These are phyloP conservation scores for Yamadazyma dendronema DNA, from an alignment of 1,139 yeast species.

Conservation along the genomic window DNA sequence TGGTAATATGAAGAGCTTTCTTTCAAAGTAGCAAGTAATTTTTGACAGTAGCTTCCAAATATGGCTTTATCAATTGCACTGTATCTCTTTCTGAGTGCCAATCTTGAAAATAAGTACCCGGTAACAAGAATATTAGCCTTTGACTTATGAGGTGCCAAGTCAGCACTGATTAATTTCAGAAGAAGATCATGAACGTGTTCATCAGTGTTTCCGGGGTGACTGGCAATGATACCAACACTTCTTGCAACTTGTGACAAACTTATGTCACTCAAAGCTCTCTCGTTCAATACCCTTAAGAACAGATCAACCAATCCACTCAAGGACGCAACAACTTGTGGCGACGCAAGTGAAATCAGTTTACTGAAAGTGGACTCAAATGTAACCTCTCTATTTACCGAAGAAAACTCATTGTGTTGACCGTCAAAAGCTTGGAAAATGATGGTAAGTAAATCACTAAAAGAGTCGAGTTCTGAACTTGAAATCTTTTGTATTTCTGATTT, in stretches of 20 bases:
- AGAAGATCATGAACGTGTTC: slow-evolving; percentile 12
- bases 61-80: slow-evolving; percentile 17
- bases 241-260: slow-evolving; percentile 42
- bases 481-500: slow-evolving; percentile 20
- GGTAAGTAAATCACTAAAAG: slow-evolving; percentile 20
- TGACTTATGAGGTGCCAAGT: slow-evolving; percentile 16
- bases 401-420: slow-evolving; percentile 20
- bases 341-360: slow-evolving; percentile 36
- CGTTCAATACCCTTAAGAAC: slow-evolving; percentile 23
- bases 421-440: slow-evolving; percentile 30
- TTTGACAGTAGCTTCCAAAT: slow-evolving; percentile 16
- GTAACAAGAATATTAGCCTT: slow-evolving; percentile 34
- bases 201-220: slow-evolving; percentile 34
- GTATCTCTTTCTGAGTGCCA: slow-evolving; percentile 39
- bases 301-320: slow-evolving; percentile 19
- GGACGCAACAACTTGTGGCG: slow-evolving; percentile 25
- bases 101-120: slow-evolving; percentile 53
- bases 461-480: slow-evolving; percentile 4
- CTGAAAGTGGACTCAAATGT: slow-evolving; percentile 29
- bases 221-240: slow-evolving; percentile 54
- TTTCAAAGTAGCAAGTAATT: slow-evolving; percentile 18
- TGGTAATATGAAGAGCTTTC: slow-evolving; percentile 23
- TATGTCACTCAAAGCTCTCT: slow-evolving; percentile 29
- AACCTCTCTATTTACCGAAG: slow-evolving; percentile 14
- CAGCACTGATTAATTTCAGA: slow-evolving; percentile 11